These are phyloP conservation scores for Podaxis mareebaensis DNA, from an alignment of 768 basidiomycete species.

Conservation along the genomic window DNA sequence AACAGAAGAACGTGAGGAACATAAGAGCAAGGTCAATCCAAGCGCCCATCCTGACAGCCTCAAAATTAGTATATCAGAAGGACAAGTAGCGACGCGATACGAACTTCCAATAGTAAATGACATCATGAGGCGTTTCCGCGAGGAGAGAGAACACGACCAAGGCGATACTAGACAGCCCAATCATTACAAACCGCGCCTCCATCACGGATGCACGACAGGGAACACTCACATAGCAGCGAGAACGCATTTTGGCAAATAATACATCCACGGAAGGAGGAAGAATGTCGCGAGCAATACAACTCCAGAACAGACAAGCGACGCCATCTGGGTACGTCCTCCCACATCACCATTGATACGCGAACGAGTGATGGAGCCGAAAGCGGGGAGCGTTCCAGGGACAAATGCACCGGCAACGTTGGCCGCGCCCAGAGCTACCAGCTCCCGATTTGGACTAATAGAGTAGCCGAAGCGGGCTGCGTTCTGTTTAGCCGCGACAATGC, in stretches of 20 bases:
- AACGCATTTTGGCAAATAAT: slow-evolving; percentile 87
- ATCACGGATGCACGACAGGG: neutral
- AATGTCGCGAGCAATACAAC: slow-evolving; percentile 84
- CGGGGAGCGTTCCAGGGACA: slow-evolving; percentile 87
- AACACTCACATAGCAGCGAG: slow-evolving; percentile 78
- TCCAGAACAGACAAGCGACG: slow-evolving; percentile 72
- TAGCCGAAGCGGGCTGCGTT: slow-evolving; percentile 84
- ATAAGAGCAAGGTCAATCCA: slow-evolving; percentile 90
- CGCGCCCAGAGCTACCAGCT: slow-evolving; percentile 90
- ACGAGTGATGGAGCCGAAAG: slow-evolving; percentile 90
- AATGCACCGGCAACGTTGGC: slow-evolving; percentile 80
- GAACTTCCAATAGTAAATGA: slow-evolving; percentile 82
- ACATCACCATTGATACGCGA: slow-evolving; percentile 90
- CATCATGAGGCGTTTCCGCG: slow-evolving; percentile 84
- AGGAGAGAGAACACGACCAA: slow-evolving; percentile 85
- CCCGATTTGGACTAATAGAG: slow-evolving; percentile 90
- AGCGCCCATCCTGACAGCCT: slow-evolving; percentile 69
- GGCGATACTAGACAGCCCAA: slow-evolving; percentile 61
- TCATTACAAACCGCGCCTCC: neutral
- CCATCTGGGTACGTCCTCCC: slow-evolving; percentile 89
- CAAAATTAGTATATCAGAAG: neutral
- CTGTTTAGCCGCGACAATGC: slow-evolving; percentile 94
- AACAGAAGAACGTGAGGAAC: slow-evolving; percentile 83
- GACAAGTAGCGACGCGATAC: slow-evolving; percentile 21
- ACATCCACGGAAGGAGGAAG: slow-evolving; percentile 85